A percentile compares a stretch with the other conserved stretches of the same genome.
Evolutionary conservation across 306 rosid genomes (phyloP).

Genomic region (Begonia loranthoides): DNA sequence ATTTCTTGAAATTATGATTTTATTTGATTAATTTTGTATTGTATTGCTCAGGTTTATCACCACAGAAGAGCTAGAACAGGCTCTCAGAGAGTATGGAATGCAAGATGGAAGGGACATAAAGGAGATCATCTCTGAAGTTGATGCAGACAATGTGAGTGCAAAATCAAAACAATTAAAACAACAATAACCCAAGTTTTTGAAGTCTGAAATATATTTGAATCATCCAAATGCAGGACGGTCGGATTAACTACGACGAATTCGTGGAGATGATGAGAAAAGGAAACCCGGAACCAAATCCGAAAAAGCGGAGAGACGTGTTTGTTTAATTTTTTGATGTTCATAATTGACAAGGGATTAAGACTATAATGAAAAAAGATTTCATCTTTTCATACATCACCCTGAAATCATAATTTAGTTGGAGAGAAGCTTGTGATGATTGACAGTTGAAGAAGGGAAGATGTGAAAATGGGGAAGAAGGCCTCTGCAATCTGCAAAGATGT

Average conservation of each 20-base stretch:
- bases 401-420: no score
- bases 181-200: no score
- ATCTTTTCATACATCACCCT: no score
- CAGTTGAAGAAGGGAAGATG: no score
- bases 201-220: no score
- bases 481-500: no score
- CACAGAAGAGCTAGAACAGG: conserved; percentile 84
- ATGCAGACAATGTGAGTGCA: conserved; percentile 62
- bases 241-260: conserved; percentile 86
- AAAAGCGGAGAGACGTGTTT: conserved; percentile 53
- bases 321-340: conserved; percentile 19
- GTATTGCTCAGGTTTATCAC: conserved; percentile 48
- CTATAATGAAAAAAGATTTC: no score
- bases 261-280: conserved; percentile 98
- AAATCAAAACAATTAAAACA: background rate
- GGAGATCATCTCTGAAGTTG: conserved; percentile 76
- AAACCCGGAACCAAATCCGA: conserved; percentile 44
- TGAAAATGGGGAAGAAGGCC: no score
- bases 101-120: conserved; percentile 78
- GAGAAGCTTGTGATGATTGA: no score
- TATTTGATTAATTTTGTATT: no score
- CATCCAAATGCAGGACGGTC: conserved; percentile 55
- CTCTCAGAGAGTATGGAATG: conserved; percentile 71
- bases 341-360: background rate
- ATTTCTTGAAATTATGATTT: no score